Base-by-base conservation (phyloP, 257 asterid species). In the Eustoma russellianum region DNA sequence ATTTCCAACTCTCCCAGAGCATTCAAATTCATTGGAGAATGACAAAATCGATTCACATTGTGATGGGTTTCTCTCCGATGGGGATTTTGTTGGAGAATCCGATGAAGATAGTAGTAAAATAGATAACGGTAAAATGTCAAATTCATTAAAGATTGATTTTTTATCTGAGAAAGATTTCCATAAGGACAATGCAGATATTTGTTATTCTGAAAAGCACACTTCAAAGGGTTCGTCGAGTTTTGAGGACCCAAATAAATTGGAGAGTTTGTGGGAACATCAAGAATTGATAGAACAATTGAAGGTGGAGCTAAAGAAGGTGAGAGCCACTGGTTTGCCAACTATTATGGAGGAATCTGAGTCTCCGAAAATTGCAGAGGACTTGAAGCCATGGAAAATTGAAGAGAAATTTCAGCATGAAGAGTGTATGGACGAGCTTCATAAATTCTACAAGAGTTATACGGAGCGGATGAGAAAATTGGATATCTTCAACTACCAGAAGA, bases 401-500 rank as follows among this genome's bases (percentile, higher is more conserved):
- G 99, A 88, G 19, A 72, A 55, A 49, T 75, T 84, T 50, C 76
- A 81, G 3, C 79, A 74, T 2, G 83, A 78, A 45, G 93, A 81
- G 55, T 76, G 83, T 60, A 77, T 83, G n/a, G 93, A 74, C 2
- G 97, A 85, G 76, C 93, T 92, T 19, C 94, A 83, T 56, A 83
- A 79, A 53, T 78, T 85, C 70, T 83, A 85, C 80, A 85, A 75
- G 76, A 88, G 87, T 59, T 92, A 88, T 61, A 60, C 78, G 13
- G 97, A 88, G 59, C 74, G 79, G 60, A 88, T 88, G 97, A 76
- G 95, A 17, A 88, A 88, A 70, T 79, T 92, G 3, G 97, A 92
- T 45, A 83, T 92, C 77, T 76, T 92, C 66, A 92, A 79, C 49
- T 88, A 92, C 88, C 99, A 92, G 79, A 92, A 92, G 90, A 88